Evolutionary conservation across 371 early-diverging fungal species (phyloP).

Genomic region (Nematocida ausubeli): DNA sequence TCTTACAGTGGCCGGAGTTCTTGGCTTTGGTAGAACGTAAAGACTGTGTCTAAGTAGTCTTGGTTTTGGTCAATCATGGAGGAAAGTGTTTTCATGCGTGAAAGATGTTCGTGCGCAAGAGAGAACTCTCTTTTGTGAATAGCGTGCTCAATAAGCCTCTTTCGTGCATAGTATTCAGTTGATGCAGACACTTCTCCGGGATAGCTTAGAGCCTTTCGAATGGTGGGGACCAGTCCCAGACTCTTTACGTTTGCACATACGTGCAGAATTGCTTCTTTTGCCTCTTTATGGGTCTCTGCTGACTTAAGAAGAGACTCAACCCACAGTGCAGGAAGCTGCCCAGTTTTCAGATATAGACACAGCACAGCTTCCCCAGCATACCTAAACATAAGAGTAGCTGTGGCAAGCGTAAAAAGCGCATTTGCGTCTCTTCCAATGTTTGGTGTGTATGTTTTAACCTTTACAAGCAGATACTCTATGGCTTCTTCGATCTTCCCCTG

Average conservation of each 20-base stretch:
- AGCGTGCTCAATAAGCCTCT: slow-evolving; percentile 39
- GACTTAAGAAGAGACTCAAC: slow-evolving; percentile 15
- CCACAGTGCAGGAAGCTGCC: slow-evolving; percentile 19
- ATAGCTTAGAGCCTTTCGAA: background rate
- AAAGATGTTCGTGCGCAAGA: slow-evolving; percentile 8
- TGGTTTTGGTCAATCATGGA: slow-evolving; percentile 17
- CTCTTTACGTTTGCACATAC: slow-evolving; percentile 22
- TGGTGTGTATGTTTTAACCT: slow-evolving; percentile 29
- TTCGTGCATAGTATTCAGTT: slow-evolving; percentile 43
- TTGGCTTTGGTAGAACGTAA: slow-evolving; percentile 24
- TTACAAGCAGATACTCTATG: background rate
- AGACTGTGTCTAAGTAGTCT: slow-evolving; percentile 42
- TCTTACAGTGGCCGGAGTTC: background rate
- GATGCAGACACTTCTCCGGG: background rate
- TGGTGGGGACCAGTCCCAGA: background rate
- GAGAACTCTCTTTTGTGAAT: slow-evolving; percentile 17
- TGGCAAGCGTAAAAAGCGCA: slow-evolving; percentile 13
- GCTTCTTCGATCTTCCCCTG: slow-evolving; percentile 36
- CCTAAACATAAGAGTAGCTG: background rate
- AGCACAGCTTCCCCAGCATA: slow-evolving; percentile 18
- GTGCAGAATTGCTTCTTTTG: slow-evolving; percentile 36
- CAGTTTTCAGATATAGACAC: slow-evolving; percentile 30
- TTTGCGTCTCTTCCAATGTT: slow-evolving; percentile 36
- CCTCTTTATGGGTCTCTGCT: slow-evolving; percentile 2
- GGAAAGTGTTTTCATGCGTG: slow-evolving; percentile 29